Evolutionary conservation across 345 rosid species (phyloP).

Genomic region (Brassica cretica): DNA sequence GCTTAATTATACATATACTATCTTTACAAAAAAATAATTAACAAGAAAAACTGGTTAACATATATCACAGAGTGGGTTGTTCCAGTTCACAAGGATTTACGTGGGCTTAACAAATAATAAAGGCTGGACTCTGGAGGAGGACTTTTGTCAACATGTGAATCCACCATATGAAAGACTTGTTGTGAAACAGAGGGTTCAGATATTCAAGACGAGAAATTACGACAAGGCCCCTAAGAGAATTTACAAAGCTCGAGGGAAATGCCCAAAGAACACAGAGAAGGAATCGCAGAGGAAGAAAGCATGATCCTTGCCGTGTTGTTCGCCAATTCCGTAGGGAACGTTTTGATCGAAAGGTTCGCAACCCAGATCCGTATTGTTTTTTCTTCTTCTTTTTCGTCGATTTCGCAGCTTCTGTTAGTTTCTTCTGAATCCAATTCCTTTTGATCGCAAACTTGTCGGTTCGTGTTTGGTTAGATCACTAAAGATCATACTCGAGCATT

Average conservation of each 20-base stretch:
- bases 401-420: constrained; percentile 1
- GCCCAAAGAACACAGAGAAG: not conserved
- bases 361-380: constrained; percentile 13
- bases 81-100: not conserved
- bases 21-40: not conserved
- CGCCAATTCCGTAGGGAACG: constrained; percentile 69
- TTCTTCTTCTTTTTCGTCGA: not conserved
- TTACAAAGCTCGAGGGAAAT: not conserved
- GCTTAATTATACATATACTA: not conserved
- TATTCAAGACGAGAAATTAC: not conserved
- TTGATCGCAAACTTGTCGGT: not conserved
- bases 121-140: not conserved
- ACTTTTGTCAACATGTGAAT: not conserved
- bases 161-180: not conserved
- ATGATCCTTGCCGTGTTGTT: constrained; percentile 74
- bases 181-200: not conserved
- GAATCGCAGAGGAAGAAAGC: not conserved
- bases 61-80: not conserved
- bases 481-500: not conserved
- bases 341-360: constrained; percentile 64
- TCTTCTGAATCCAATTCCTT: not conserved
- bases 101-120: not conserved
- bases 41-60: not conserved
- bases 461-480: not conserved
- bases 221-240: not conserved